Evolutionary conservation across 352 stramenopile species (phyloP).

Genomic region (Peronospora tabacina): DNA sequence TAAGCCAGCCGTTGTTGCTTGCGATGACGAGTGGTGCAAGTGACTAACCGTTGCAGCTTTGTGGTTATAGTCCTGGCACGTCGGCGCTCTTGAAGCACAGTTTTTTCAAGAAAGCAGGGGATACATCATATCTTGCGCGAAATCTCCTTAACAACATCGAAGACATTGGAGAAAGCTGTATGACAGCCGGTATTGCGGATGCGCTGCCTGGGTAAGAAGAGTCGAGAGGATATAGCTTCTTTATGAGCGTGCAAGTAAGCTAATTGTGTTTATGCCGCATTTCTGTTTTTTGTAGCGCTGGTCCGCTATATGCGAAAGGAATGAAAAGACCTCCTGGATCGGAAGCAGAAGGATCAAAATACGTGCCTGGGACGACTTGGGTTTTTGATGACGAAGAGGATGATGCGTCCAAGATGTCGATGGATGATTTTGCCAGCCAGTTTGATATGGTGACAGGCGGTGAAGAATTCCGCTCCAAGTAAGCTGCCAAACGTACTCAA

Average conservation of each 20-base stretch:
- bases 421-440: slow-evolving; percentile 84
- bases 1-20: slow-evolving; percentile 13
- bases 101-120: slow-evolving; percentile 86
- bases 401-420: slow-evolving; percentile 62
- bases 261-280: neutral
- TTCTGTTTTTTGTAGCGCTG: slow-evolving; percentile 34
- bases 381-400: slow-evolving; percentile 85
- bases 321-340: slow-evolving; percentile 59
- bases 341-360: slow-evolving; percentile 64
- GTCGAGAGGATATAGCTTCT: neutral
- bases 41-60: slow-evolving; percentile 2
- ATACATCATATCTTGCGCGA: slow-evolving; percentile 53
- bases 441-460: slow-evolving; percentile 83
- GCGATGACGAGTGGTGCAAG: neutral
- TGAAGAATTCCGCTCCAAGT: slow-evolving; percentile 82
- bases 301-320: slow-evolving; percentile 74
- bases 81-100: slow-evolving; percentile 81
- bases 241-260: neutral
- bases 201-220: slow-evolving; percentile 61
- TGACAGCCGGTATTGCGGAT: slow-evolving; percentile 76
- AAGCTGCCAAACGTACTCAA: slow-evolving; percentile 18
- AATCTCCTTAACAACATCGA: slow-evolving; percentile 71
- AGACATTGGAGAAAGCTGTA: slow-evolving; percentile 85
- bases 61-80: slow-evolving; percentile 52
- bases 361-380: slow-evolving; percentile 85